Conservation (phyloP, 2,329 filamentous ascomycete genomes). For the Clonostachys byssicola region DNA sequence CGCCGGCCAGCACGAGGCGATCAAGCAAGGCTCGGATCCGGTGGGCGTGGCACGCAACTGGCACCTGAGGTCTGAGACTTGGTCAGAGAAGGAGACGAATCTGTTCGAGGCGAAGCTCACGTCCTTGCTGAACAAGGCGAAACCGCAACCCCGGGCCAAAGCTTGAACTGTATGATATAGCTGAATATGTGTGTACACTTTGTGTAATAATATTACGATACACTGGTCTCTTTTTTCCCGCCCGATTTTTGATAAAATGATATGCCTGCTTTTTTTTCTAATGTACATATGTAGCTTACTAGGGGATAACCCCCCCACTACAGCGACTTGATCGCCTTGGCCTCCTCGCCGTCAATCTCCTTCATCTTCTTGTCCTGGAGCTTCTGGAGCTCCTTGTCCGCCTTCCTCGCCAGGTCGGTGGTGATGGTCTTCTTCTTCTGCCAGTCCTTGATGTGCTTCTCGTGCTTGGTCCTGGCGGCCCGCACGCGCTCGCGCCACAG, state of each 20-base stretch:
- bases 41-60: conserved; percentile 25
- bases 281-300: neutral
- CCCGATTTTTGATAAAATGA: neutral
- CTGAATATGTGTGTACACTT: conserved; percentile 3
- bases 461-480: conserved; percentile 38
- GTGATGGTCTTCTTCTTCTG: conserved; percentile 34
- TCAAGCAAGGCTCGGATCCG: conserved; percentile 21
- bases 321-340: conserved; percentile 37
- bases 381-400: conserved; percentile 42
- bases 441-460: conserved; percentile 46
- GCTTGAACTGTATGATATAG: neutral
- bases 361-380: conserved; percentile 49
- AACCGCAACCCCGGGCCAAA: conserved; percentile 10
- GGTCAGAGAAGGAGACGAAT: conserved; percentile 21
- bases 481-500: conserved; percentile 47
- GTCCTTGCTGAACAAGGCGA: conserved; percentile 17
- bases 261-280: neutral
- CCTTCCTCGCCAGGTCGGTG: conserved; percentile 42
- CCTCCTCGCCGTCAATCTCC: conserved; percentile 44
- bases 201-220: conserved; percentile 6
- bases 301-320: conserved; percentile 13
- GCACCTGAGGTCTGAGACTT: conserved; percentile 31
- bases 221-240: neutral
- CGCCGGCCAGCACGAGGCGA: conserved; percentile 27
- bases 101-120: conserved; percentile 33